Evolutionary conservation across 768 basidiomycete genomes (phyloP).

Genomic region (Tricholoma saponaceum): DNA sequence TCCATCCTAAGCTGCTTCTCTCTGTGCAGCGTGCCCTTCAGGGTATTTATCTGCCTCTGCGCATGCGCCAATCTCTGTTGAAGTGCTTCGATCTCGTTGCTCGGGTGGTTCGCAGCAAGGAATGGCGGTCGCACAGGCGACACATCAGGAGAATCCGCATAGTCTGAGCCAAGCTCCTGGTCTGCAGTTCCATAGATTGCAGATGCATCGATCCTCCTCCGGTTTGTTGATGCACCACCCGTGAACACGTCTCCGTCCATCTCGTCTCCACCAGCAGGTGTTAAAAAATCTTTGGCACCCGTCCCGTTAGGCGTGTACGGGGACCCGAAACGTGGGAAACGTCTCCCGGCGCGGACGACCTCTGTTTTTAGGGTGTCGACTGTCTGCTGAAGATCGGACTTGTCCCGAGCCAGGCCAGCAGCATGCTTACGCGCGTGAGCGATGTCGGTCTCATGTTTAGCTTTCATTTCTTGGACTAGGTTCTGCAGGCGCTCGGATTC

Average conservation of each 20-base stretch:
- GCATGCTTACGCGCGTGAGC: conserved; percentile 87
- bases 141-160: conserved; percentile 57
- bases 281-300: conserved; percentile 39
- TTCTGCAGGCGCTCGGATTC: conserved; percentile 71
- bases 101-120: conserved; percentile 70
- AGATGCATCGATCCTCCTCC: conserved; percentile 46
- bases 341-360: conserved; percentile 55
- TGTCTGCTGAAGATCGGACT: conserved; percentile 81
- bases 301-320: conserved; percentile 66
- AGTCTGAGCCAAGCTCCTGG: conserved; percentile 40
- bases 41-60: conserved; percentile 78
- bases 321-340: conserved; percentile 63
- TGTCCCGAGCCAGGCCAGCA: conserved; percentile 87
- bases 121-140: conserved; percentile 51
- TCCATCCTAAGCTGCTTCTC: conserved; percentile 83
- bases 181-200: conserved; percentile 31
- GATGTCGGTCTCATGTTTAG: conserved; percentile 92
- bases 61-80: conserved; percentile 83
- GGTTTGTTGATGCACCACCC: conserved; percentile 60
- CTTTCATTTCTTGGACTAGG: conserved; percentile 68
- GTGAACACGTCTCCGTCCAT: conserved; percentile 67
- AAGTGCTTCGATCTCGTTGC: conserved; percentile 76
- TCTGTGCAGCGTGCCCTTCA: conserved; percentile 72
- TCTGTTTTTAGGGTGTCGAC: conserved; percentile 78
- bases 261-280: conserved; percentile 49